Conservation (phyloP, 169 alveolate species). For the Babesia bovis region DNA sequence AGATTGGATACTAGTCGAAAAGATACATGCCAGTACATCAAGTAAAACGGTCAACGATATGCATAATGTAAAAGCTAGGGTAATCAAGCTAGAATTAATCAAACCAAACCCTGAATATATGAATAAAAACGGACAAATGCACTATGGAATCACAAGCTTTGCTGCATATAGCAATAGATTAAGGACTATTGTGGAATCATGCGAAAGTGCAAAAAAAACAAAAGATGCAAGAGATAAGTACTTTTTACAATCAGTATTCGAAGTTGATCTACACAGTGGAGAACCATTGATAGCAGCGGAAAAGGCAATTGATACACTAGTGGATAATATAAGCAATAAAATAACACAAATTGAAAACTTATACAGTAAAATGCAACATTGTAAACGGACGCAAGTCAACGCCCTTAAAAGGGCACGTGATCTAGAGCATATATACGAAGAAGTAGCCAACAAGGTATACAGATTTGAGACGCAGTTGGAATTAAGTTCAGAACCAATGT, state of each 20-base stretch:
- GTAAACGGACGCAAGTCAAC: constrained; percentile 44
- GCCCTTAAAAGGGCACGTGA: constrained; percentile 47
- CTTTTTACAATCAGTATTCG: constrained; percentile 83
- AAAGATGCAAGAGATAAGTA: constrained; percentile 88
- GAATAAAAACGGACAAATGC: constrained; percentile 55
- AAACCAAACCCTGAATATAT: constrained; percentile 77
- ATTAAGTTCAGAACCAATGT: constrained; percentile 59
- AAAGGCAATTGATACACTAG: constrained; percentile 37
- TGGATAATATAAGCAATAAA: constrained; percentile 47
- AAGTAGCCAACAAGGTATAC: constrained; percentile 27
- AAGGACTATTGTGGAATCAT: constrained; percentile 84
- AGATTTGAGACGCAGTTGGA: constrained; percentile 33
- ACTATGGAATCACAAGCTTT: constrained; percentile 81
- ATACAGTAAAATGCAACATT: constrained; percentile 42
- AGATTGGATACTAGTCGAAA: constrained; percentile 38
- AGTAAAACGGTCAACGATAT: constrained; percentile 65
- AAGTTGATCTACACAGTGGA: constrained; percentile 75
- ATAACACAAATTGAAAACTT: constrained; percentile 49
- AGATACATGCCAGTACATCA: constrained; percentile 66
- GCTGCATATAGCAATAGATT: constrained; percentile 81
- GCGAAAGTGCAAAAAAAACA: constrained; percentile 80
- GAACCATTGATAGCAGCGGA: constrained; percentile 65
- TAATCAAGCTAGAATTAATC: constrained; percentile 64
- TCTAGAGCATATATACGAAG: constrained; percentile 28
- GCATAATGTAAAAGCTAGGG: constrained; percentile 69